These are phyloP conservation scores for Gorgonomyces haynaldii DNA, from an alignment of 192 early-diverging fungal genomes.

Conservation along the genomic window DNA sequence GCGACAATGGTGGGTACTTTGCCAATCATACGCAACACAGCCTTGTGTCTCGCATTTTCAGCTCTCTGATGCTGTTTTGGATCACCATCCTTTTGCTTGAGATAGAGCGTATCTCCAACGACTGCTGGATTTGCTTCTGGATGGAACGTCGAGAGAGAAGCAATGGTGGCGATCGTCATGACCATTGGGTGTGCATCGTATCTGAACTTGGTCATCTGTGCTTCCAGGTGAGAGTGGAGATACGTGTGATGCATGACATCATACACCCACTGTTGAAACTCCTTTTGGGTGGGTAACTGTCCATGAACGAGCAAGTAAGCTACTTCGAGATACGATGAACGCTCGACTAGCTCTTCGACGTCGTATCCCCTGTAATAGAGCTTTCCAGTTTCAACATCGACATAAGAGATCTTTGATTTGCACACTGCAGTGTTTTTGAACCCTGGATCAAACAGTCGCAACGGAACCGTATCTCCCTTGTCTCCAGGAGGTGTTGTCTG, in stretches of 20 bases:
- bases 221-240: constrained; percentile 45
- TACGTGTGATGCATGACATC: constrained; percentile 48
- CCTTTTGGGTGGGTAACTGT: constrained; percentile 5
- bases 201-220: constrained; percentile 35
- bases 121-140: constrained; percentile 59
- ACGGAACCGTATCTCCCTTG: constrained; percentile 22
- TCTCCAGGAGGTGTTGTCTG: constrained; percentile 26
- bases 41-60: constrained; percentile 5
- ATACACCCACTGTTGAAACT: constrained; percentile 34
- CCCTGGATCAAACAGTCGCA: constrained; percentile 35
- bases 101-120: constrained; percentile 38
- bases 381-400: constrained; percentile 23
- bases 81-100: constrained; percentile 22
- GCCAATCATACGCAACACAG: constrained; percentile 22
- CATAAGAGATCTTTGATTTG: constrained; percentile 24
- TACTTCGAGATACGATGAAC: constrained; percentile 54
- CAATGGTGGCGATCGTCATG: constrained; percentile 40
- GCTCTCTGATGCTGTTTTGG: not conserved
- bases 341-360: constrained; percentile 55
- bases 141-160: constrained; percentile 56
- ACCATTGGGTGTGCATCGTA: constrained; percentile 57
- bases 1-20: constrained; percentile 57
- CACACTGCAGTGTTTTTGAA: constrained; percentile 42
- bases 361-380: constrained; percentile 46
- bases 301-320: constrained; percentile 54